Percentiles rank a stretch among this genome's conserved stretches.
These are phyloP conservation scores for Pseudevernia furfuracea DNA, from an alignment of 495 filamentous ascomycete species.

Conservation along the genomic window DNA sequence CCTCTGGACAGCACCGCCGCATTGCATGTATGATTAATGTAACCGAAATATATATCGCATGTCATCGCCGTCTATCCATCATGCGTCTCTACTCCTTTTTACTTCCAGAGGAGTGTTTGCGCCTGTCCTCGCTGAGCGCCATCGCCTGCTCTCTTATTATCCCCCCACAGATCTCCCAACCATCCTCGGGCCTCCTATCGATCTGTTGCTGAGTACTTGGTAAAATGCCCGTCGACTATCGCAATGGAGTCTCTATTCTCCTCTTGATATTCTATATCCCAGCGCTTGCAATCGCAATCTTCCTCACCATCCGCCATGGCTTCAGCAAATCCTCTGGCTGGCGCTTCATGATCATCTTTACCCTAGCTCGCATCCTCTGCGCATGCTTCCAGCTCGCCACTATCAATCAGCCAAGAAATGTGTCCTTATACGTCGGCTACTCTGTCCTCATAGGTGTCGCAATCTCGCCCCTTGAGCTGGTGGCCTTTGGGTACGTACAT, in stretches of 20 bases:
- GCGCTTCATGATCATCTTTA: constrained; percentile 35
- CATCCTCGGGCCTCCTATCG: too few relatives aligned
- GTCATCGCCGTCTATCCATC: too few relatives aligned
- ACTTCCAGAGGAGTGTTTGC: too few relatives aligned
- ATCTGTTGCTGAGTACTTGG: neutral
- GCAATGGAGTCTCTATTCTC: constrained; percentile 34
- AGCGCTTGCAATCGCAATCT: constrained; percentile 29
- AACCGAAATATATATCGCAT: too few relatives aligned
- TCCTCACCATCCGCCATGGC: constrained; percentile 37
- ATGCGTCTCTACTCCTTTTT: too few relatives aligned
- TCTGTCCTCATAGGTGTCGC: neutral
- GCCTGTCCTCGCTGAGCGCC: too few relatives aligned
- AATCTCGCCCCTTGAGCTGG: neutral
- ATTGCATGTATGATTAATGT: too few relatives aligned
- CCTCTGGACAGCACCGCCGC: too few relatives aligned
- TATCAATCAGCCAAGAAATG: constrained; percentile 27
- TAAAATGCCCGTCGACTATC: constrained; percentile 24
- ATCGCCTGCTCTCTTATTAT: too few relatives aligned
- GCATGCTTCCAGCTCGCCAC: constrained; percentile 34
- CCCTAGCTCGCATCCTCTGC: constrained; percentile 34
- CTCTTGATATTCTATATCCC: constrained; percentile 35
- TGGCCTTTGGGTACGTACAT: neutral
- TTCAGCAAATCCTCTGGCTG: constrained; percentile 33
- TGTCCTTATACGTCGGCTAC: constrained; percentile 6
- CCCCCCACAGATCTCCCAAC: too few relatives aligned